phyloP scores from a whole-genome alignment of 2,329 filamentous ascomycete genomes.

The Cordyceps javanica region DNA sequence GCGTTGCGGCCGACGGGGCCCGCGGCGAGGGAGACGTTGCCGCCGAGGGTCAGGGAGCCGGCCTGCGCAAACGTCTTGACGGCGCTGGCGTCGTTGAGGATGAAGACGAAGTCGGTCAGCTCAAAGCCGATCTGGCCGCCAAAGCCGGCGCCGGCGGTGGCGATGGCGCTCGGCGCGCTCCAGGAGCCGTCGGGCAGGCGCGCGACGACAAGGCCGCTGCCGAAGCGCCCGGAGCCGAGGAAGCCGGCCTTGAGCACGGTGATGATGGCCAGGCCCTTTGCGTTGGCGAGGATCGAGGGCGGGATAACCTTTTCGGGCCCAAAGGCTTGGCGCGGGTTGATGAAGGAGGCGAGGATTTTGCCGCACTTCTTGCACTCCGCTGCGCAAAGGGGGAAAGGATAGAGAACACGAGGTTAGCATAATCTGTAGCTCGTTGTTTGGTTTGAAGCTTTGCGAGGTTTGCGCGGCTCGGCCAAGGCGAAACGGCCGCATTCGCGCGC shows the following conservation, averaged over 20 bases:
- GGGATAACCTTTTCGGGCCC: conserved; percentile 97
- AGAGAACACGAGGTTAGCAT: conserved; percentile 15
- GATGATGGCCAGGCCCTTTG: conserved; percentile 84
- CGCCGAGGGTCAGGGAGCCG: conserved; percentile 85
- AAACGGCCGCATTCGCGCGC: neutral
- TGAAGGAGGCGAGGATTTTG: conserved; percentile 90
- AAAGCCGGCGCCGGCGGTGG: conserved; percentile 74
- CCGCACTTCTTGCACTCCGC: conserved; percentile 97
- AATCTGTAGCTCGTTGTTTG: neutral
- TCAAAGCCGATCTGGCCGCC: conserved; percentile 85
- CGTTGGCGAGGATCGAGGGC: conserved; percentile 78
- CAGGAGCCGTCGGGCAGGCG: conserved; percentile 70
- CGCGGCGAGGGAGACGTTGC: conserved; percentile 92
- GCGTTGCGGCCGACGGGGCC: conserved; percentile 92
- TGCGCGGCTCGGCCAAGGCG: neutral
- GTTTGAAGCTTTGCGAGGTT: neutral
- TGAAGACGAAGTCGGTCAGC: conserved; percentile 93
- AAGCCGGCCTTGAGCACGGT: conserved; percentile 85
- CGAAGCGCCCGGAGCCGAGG: conserved; percentile 74
- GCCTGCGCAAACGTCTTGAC: conserved; percentile 92
- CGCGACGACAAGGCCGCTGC: conserved; percentile 75
- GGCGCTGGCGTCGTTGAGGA: conserved; percentile 83
- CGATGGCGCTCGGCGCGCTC: conserved; percentile 77
- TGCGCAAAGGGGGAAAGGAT: conserved; percentile 31
- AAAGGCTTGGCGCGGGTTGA: conserved; percentile 89